Evolutionary conservation across 768 basidiomycete species (phyloP).

Genomic region (Macrolepiota fuliginosa): DNA sequence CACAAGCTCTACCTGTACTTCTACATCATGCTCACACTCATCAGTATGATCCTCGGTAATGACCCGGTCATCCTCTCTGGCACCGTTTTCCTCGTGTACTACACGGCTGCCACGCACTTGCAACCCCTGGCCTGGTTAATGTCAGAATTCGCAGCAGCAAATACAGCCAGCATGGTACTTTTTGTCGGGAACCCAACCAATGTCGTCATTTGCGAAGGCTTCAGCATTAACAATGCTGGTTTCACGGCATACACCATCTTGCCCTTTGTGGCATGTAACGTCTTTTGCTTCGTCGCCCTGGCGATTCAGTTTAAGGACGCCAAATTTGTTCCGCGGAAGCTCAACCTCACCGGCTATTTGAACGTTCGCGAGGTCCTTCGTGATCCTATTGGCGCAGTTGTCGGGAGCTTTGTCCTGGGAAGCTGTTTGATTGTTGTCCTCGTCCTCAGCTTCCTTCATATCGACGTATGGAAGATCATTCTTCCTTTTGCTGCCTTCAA

Average conservation of each 20-base stretch:
- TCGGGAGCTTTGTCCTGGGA: constrained; percentile 67
- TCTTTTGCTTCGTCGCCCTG: constrained; percentile 62
- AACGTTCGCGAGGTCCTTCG: constrained; percentile 61
- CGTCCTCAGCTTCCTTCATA: constrained; percentile 68
- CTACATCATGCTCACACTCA: constrained; percentile 76
- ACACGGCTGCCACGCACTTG: constrained; percentile 64
- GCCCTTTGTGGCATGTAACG: constrained; percentile 67
- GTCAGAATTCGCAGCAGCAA: constrained; percentile 75
- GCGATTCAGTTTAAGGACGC: constrained; percentile 55
- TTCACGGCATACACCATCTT: constrained; percentile 84
- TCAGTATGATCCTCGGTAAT: constrained; percentile 85
- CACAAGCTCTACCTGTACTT: constrained; percentile 74
- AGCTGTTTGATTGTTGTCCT: constrained; percentile 72
- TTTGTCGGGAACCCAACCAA: constrained; percentile 95
- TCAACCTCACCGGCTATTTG: constrained; percentile 34
- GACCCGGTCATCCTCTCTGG: constrained; percentile 93
- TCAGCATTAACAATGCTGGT: constrained; percentile 69
- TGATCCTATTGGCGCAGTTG: constrained; percentile 71
- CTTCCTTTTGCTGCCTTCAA: constrained; percentile 78
- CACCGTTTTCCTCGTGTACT: constrained; percentile 87
- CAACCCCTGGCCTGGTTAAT: constrained; percentile 67
- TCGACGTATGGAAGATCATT: constrained; percentile 84
- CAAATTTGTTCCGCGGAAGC: constrained; percentile 50
- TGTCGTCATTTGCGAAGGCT: constrained; percentile 87
- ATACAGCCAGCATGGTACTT: constrained; percentile 70